Conservation (phyloP, 1,139 yeast species). For the Sugiyamaella paludigena region DNA sequence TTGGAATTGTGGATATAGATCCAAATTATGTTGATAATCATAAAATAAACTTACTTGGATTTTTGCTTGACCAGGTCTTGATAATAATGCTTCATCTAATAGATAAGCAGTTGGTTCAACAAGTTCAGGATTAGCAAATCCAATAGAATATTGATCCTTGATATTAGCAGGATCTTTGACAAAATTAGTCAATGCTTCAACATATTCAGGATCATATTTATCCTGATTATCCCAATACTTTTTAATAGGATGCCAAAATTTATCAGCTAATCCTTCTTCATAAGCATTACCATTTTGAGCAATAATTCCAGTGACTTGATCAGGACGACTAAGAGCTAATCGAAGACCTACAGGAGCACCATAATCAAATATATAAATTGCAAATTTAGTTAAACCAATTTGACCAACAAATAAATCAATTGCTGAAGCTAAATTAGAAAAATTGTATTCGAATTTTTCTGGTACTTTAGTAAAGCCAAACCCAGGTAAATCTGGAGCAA, state of each 20-base stretch:
- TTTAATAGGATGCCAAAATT: slow-evolving; percentile 42
- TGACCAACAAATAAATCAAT: slow-evolving; percentile 37
- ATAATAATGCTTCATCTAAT: slow-evolving; percentile 37
- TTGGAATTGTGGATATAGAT: slow-evolving; percentile 42
- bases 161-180: slow-evolving; percentile 28
- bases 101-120: slow-evolving; percentile 40
- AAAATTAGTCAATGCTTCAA: slow-evolving; percentile 25
- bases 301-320: slow-evolving; percentile 36
- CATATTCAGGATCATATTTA: slow-evolving; percentile 19
- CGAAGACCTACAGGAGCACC: slow-evolving; percentile 47
- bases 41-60: slow-evolving; percentile 40
- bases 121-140: slow-evolving; percentile 30
- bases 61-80: slow-evolving; percentile 32
- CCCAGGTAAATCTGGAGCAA: slow-evolving; percentile 50
- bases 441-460: slow-evolving; percentile 33
- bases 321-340: slow-evolving; percentile 39
- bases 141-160: slow-evolving; percentile 37
- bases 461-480: slow-evolving; percentile 43
- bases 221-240: slow-evolving; percentile 35
- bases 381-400: slow-evolving; percentile 35
- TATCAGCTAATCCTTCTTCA: slow-evolving; percentile 40
- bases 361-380: slow-evolving; percentile 44
- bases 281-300: slow-evolving; percentile 49
- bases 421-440: slow-evolving; percentile 39
- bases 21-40: slow-evolving; percentile 41